phyloP scores from a whole-genome alignment of 2,329 filamentous ascomycete species.

The Ophiosphaerella herpotricha region DNA sequence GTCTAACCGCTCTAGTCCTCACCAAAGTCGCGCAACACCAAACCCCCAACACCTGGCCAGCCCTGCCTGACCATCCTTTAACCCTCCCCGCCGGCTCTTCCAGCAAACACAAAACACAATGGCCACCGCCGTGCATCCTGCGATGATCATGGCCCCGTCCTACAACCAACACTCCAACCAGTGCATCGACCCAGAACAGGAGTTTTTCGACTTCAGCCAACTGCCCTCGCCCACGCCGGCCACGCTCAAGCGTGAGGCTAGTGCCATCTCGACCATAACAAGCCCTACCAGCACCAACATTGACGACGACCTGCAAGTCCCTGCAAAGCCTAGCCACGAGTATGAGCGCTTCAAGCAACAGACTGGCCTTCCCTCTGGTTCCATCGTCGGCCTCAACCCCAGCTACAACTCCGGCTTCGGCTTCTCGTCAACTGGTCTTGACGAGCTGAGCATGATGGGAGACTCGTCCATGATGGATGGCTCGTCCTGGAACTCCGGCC shows the following conservation, averaged over 20 bases:
- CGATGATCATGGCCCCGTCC: constrained; percentile 42
- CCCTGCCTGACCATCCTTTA: constrained; percentile 33
- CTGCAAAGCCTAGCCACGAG: constrained; percentile 86
- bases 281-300: constrained; percentile 60
- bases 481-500: constrained; percentile 57
- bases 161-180: constrained; percentile 40
- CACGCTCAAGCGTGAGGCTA: constrained; percentile 55
- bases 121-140: constrained; percentile 43
- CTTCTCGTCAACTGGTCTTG: constrained; percentile 66
- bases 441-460: constrained; percentile 67
- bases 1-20: constrained; percentile 37
- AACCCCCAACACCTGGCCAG: constrained; percentile 27
- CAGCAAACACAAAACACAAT: constrained; percentile 26
- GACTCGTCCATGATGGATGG: constrained; percentile 57
- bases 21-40: constrained; percentile 20
- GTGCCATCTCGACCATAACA: constrained; percentile 58
- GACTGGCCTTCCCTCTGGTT: constrained; percentile 86
- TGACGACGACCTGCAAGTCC: constrained; percentile 59
- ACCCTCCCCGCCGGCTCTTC: constrained; percentile 15
- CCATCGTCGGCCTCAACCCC: constrained; percentile 77
- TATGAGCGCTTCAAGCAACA: constrained; percentile 96
- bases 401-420: constrained; percentile 48
- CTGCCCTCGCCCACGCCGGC: constrained; percentile 64
- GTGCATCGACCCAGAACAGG: constrained; percentile 48
- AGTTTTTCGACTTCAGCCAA: constrained; percentile 62